phyloP scores from a whole-genome alignment of 176 grass and related monocot genomes.

The Alopecurus myosuroides region DNA sequence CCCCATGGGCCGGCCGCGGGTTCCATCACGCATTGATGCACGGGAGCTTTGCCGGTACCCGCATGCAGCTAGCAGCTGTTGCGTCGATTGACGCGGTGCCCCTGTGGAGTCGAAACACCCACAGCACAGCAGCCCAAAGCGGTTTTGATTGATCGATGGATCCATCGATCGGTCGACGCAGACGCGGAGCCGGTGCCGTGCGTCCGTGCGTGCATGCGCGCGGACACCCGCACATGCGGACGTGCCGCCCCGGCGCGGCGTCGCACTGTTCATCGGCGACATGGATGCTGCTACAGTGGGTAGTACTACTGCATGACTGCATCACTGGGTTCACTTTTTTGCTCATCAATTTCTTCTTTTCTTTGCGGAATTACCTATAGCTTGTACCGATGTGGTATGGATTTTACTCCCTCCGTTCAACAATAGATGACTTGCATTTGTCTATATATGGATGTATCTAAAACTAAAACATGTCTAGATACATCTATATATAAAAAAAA shows the following conservation, averaged over 20 bases:
- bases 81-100: constrained; percentile 29
- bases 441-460: no score
- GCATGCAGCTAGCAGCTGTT: neutral
- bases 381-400: no score
- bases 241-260: neutral
- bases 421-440: no score
- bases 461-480: no score
- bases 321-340: no score
- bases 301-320: no score
- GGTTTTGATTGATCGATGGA: constrained; percentile 16
- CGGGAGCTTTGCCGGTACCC: neutral
- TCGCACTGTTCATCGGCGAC: constrained; percentile 18
- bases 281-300: neutral
- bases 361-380: no score
- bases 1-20: constrained; percentile 19
- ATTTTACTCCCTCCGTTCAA: no score
- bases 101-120: constrained; percentile 22
- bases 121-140: neutral
- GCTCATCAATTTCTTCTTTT: no score
- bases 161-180: neutral
- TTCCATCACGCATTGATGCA: constrained; percentile 39
- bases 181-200: constrained; percentile 3
- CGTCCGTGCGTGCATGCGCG: neutral
- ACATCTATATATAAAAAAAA: no score
- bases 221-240: constrained; percentile 37